phyloP scores from a whole-genome alignment of 345 rosid species.

The Pugionium cornutum region DNA sequence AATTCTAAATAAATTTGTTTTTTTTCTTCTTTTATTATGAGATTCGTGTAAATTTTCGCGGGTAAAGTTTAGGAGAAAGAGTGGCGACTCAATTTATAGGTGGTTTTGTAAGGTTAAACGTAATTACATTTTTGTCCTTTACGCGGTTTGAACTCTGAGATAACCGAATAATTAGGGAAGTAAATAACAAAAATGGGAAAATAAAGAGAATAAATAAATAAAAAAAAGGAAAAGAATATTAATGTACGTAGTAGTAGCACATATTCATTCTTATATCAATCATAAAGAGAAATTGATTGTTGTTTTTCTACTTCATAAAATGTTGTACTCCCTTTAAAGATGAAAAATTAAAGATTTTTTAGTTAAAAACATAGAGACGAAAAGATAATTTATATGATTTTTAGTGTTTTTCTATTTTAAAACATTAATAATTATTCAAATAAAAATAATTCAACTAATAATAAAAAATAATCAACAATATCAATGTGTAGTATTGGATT shows the following conservation, averaged over 20 bases:
- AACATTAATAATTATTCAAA: too few relatives aligned
- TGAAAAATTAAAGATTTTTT: too few relatives aligned
- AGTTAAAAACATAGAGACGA: too few relatives aligned
- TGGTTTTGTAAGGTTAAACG: background rate
- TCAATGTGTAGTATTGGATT: too few relatives aligned
- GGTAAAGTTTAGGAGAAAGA: conserved; percentile 24
- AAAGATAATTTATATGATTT: too few relatives aligned
- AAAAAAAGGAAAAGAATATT: conserved; percentile 21
- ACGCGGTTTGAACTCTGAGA: conserved; percentile 22
- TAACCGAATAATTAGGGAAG: conserved; percentile 17
- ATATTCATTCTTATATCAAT: conserved; percentile 15
- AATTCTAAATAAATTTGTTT: background rate
- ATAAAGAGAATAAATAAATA: background rate
- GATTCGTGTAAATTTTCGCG: conserved; percentile 12
- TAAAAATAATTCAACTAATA: too few relatives aligned
- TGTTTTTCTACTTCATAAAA: too few relatives aligned
- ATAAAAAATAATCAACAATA: too few relatives aligned
- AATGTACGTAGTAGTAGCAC: background rate
- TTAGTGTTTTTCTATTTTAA: too few relatives aligned
- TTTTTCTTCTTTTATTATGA: background rate
- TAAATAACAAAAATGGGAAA: background rate
- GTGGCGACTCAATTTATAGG: conserved; percentile 6
- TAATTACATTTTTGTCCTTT: background rate
- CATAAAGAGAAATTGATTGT: too few relatives aligned
- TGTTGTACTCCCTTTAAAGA: too few relatives aligned